A percentile compares a stretch with the other conserved stretches of the same genome.
Evolutionary conservation across 2,329 filamentous ascomycete species (phyloP).

Genomic region (Penicillium sp.): DNA sequence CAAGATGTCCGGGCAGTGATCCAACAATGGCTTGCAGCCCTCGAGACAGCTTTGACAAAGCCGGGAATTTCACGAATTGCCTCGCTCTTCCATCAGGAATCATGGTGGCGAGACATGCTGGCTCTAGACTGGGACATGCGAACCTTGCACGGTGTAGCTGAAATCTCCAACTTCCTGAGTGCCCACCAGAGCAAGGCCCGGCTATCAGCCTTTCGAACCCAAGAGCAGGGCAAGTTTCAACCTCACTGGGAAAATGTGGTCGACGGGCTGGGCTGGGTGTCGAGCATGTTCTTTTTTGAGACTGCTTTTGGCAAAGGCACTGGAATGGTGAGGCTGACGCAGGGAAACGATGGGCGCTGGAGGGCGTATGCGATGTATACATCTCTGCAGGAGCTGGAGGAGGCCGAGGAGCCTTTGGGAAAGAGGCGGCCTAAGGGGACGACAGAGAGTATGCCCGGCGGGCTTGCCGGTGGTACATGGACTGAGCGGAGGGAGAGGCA

Average conservation of each 20-base stretch:
- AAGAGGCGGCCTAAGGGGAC: constrained; percentile 37
- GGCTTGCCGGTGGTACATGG: constrained; percentile 38
- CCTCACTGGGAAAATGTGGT: constrained; percentile 31
- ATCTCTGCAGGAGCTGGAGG: constrained; percentile 39
- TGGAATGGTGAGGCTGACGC: constrained; percentile 35
- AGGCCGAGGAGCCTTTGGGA: constrained; percentile 36
- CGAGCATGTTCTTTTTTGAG: constrained; percentile 44
- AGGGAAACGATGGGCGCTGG: constrained; percentile 31
- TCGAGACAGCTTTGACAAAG: constrained; percentile 27
- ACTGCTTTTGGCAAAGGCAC: constrained; percentile 38
- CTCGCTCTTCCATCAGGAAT: constrained; percentile 39
- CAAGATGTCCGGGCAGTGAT: constrained; percentile 29
- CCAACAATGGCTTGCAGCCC: constrained; percentile 35
- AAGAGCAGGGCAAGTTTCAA: constrained; percentile 35
- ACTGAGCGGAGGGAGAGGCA: constrained; percentile 36
- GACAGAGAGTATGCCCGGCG: constrained; percentile 36
- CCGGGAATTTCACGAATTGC: constrained; percentile 19
- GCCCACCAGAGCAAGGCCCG: constrained; percentile 24
- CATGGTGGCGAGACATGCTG: constrained; percentile 47
- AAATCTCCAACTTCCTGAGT: constrained; percentile 35
- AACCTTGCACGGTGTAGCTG: constrained; percentile 33
- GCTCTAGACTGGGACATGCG: constrained; percentile 44
- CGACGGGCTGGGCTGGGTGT: constrained; percentile 37
- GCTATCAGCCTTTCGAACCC: constrained; percentile 34
- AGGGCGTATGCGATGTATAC: constrained; percentile 45